Conservation (phyloP, 805 yeast species). For the Jamesozyma lodderae region DNA sequence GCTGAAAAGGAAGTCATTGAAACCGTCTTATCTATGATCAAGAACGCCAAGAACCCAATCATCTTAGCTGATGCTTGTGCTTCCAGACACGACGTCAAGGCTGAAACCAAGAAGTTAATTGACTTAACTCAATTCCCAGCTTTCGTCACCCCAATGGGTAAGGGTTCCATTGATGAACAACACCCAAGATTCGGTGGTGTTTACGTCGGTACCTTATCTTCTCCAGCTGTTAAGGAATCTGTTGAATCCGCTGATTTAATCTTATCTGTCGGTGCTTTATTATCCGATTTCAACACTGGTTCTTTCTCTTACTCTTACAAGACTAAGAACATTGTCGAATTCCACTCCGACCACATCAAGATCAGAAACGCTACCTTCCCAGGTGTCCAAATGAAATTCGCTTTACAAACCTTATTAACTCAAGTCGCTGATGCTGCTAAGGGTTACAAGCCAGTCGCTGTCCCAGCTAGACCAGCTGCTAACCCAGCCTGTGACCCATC, state of each 20-base stretch:
- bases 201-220: conserved; percentile 73
- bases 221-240: conserved; percentile 59
- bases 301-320: conserved; percentile 70
- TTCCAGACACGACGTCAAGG: conserved; percentile 59
- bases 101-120: conserved; percentile 55
- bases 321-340: conserved; percentile 67
- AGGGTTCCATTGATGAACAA: conserved; percentile 66
- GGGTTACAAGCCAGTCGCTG: conserved; percentile 43
- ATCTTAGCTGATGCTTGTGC: conserved; percentile 85
- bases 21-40: conserved; percentile 42
- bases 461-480: conserved; percentile 43
- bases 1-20: conserved; percentile 58
- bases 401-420: conserved; percentile 36
- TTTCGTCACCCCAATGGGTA: conserved; percentile 87
- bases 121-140: conserved; percentile 69
- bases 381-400: conserved; percentile 61
- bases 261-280: conserved; percentile 69
- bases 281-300: conserved; percentile 87
- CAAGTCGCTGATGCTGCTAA: conserved; percentile 33
- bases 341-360: conserved; percentile 70
- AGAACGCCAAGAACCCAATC: conserved; percentile 56
- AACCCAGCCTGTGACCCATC: conserved; percentile 37
- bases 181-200: conserved; percentile 74
- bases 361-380: conserved; percentile 62
- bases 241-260: conserved; percentile 71